Base-by-base conservation (phyloP, 768 basidiomycete genomes). In the Auricularia sp. region DNA sequence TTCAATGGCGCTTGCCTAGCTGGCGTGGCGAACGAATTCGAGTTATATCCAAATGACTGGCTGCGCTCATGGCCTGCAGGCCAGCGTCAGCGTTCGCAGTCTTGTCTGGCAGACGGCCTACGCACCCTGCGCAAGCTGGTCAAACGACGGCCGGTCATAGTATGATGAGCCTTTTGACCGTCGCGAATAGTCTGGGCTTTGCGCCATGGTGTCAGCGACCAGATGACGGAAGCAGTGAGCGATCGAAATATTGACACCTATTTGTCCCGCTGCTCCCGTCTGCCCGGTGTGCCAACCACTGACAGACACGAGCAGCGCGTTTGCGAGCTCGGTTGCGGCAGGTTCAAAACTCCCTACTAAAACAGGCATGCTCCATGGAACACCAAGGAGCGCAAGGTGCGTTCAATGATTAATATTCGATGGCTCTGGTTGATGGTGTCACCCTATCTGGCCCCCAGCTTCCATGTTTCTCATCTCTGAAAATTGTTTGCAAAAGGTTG, bases 1-100 rank as follows among this genome's bases (percentile, higher is more conserved):
- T 90, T 90, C 67, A 91, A 74, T 4, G 91, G 91, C 71, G 90
- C 90, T 68, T 83, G 81, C 66, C 90, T 79, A 14, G 87, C 90
- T 36, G 81, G 78, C 65, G 82, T 82, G 65, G 87, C 83, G 72
- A 85, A 91, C 0, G 87, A 88, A 51, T 76, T 78, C 21, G 80
- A 78, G 69, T 90, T 91, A 75, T 92, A 92, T 1, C 90, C 90
- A 3, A 88, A 88, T 29, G 83, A 80, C n/a, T 23, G 56, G 23
- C 21, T 51, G 47, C 56, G 56, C 34, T 29, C 23, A 34, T 59
- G 56, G 29, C 56, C 56, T 59, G 56, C 14, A 1, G 56, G 11
- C 14, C 11, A 14, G 29, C 21, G 56, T 59, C 56, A 59, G 56
- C 23, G 16, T 10, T 12, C 23, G 34, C 29, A 29, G 29, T 29